These are phyloP conservation scores for Fraxinus velutina DNA, from an alignment of 305 asterid genomes.

Conservation along the genomic window DNA sequence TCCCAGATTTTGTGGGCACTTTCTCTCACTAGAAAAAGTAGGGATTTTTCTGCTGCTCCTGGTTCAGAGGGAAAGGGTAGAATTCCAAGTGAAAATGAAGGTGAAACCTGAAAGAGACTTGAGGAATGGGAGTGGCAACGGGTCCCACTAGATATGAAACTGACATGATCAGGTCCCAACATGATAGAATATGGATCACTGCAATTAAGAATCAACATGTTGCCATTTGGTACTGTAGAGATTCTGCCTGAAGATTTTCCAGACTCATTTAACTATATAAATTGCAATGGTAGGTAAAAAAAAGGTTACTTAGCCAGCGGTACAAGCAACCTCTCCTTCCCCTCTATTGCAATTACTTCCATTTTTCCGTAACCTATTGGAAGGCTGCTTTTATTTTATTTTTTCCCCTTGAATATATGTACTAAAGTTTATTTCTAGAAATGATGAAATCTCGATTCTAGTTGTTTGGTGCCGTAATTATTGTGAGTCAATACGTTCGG, in stretches of 20 bases:
- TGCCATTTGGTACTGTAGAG: slow-evolving; percentile 51
- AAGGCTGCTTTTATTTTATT: not conserved
- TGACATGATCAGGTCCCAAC: slow-evolving; percentile 29
- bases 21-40: slow-evolving; percentile 17
- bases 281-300: not conserved
- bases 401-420: not conserved
- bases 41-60: not conserved
- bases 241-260: slow-evolving; percentile 49
- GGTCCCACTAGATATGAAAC: slow-evolving; percentile 33
- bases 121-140: slow-evolving; percentile 13
- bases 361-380: not conserved
- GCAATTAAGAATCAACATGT: slow-evolving; percentile 37
- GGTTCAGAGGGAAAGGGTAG: slow-evolving; percentile 23
- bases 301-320: not conserved
- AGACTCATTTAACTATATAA: slow-evolving; percentile 1
- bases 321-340: not conserved
- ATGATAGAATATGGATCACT: slow-evolving; percentile 35
- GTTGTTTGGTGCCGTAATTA: not conserved
- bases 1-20: slow-evolving; percentile 38
- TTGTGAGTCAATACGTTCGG: not conserved
- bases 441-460: not conserved
- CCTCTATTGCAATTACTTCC: not conserved
- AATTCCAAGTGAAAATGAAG: slow-evolving; percentile 6
- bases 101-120: slow-evolving; percentile 34
- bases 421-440: not conserved